Base-by-base conservation (phyloP, 1,284 basidiomycete species). In the Sporisorium scitamineum region DNA sequence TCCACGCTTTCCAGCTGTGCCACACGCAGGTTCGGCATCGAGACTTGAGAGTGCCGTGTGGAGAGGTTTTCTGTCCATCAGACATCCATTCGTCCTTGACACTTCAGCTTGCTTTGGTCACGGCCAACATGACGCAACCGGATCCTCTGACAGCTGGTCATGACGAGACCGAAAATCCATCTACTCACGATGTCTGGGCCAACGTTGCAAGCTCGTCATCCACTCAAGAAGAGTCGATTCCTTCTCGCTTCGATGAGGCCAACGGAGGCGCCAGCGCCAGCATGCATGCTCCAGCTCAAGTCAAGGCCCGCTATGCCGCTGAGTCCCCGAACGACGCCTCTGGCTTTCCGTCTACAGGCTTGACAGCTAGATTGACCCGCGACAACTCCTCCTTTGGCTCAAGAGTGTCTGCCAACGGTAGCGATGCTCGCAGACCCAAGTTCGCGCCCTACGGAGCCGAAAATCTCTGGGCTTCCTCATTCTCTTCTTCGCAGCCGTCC, bases 241-340 rank as follows among this genome's bases (percentile, higher is more conserved):
- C 39, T 4, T 42, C 63, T 8, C 47, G 48, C 41, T 18, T 45
- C 22, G 51, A 65, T 20, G 55, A 69, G 18, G 65, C 65, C 41
- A 76, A 76, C n/a, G 74, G 74, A 41, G 74, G 69, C 8, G 74
- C 69, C 1, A 65, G 65, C 52, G 74, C 74, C 22, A 76, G 74
- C 48, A 76, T 76, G 69, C 74, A 76, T 52, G 74, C 74, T 44
- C 74, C 73, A 20, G 18, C 61, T 16, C 53, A 67, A 31, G 24
- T 57, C 1, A 63, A 57, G 32, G 44, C 57, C 26, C 39, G n/a
- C 14, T 26, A 31, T 24, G 10, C 58, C 9, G 45, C 41, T 3
- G n/a, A 31, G 32, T 18, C 58, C 2, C 22, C 52, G 4, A 29
- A 57, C 44, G 65, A 73, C 27, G 27, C 56, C n/a, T 70, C 66